Conservation (phyloP, 176 grass and related monocot species). For the Metroxylon sagu region DNA sequence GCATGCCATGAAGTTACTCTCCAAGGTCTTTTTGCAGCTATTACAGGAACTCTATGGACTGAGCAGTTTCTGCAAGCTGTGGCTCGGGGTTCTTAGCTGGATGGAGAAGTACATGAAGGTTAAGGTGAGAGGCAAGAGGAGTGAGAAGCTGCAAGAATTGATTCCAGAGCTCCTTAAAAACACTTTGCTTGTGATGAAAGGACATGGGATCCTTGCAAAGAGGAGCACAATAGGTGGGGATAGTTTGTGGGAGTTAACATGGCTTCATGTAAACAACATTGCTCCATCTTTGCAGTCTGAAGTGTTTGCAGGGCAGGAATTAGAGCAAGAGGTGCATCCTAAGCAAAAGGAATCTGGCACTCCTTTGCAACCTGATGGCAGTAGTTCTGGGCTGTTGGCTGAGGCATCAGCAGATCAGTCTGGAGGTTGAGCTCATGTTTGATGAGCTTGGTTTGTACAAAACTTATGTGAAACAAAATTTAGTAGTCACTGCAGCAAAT, state of each 20-base stretch:
- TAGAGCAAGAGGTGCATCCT: neutral
- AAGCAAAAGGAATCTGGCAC: neutral
- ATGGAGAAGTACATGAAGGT: slow-evolving; percentile 82
- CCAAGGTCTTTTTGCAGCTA: slow-evolving; percentile 81
- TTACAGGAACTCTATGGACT: slow-evolving; percentile 55
- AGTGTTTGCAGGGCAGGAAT: slow-evolving; percentile 49
- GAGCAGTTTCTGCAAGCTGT: slow-evolving; percentile 62
- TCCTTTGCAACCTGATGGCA: slow-evolving; percentile 7
- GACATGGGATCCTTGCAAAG: slow-evolving; percentile 50
- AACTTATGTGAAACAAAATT: no score
- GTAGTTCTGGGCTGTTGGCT: neutral
- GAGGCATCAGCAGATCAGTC: neutral
- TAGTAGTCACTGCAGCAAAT: no score
- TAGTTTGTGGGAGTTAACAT: slow-evolving; percentile 74
- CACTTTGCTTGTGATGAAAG: slow-evolving; percentile 87
- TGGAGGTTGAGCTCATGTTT: neutral
- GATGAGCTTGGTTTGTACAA: no score
- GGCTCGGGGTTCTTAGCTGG: slow-evolving; percentile 69
- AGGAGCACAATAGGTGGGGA: slow-evolving; percentile 30
- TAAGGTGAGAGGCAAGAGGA: slow-evolving; percentile 73
- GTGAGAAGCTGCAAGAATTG: slow-evolving; percentile 85
- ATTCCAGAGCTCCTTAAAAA: slow-evolving; percentile 92
- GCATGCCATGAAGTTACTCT: slow-evolving; percentile 63
- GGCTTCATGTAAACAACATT: slow-evolving; percentile 70
- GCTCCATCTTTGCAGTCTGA: slow-evolving; percentile 48